These are phyloP conservation scores for Solanum commersonii DNA, from an alignment of 257 asterid genomes.

Conservation along the genomic window DNA sequence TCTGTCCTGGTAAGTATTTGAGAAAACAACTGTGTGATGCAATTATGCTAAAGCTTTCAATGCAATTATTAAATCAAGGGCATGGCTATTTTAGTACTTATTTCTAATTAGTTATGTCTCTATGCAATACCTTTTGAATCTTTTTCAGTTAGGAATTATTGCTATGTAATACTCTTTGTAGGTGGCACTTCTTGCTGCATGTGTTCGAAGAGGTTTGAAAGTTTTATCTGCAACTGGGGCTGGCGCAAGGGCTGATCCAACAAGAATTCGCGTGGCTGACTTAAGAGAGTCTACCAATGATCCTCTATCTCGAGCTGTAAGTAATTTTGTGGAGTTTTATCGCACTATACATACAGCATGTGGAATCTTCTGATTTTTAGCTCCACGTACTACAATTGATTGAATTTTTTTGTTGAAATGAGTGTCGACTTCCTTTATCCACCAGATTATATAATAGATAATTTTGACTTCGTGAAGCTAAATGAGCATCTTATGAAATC, in stretches of 20 bases:
- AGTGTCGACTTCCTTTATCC: not conserved
- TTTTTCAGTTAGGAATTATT: not conserved
- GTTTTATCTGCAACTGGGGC: slow-evolving; percentile 98
- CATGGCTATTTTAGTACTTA: not conserved
- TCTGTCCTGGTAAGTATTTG: not conserved
- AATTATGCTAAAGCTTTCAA: not conserved
- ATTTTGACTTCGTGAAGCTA: not conserved
- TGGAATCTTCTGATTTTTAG: not conserved
- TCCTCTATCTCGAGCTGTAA: slow-evolving; percentile 93
- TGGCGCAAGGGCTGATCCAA: slow-evolving; percentile 97
- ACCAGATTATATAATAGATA: not conserved
- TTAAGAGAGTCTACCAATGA: slow-evolving; percentile 91
- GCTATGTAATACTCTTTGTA: slow-evolving; percentile 20
- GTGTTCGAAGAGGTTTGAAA: slow-evolving; percentile 83
- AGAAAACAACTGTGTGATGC: not conserved
- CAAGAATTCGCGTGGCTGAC: slow-evolving; percentile 93
- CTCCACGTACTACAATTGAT: not conserved
- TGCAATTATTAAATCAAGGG: not conserved
- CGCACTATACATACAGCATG: not conserved
- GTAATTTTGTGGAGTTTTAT: not conserved
- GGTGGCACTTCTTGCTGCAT: slow-evolving; percentile 97
- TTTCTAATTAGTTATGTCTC: not conserved
- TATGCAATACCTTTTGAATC: not conserved
- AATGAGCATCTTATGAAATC: not conserved
- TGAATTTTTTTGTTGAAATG: not conserved